Base-by-base conservation (phyloP, 2,329 filamentous ascomycete species). In the Pseudogymnoascus destructans region DNA sequence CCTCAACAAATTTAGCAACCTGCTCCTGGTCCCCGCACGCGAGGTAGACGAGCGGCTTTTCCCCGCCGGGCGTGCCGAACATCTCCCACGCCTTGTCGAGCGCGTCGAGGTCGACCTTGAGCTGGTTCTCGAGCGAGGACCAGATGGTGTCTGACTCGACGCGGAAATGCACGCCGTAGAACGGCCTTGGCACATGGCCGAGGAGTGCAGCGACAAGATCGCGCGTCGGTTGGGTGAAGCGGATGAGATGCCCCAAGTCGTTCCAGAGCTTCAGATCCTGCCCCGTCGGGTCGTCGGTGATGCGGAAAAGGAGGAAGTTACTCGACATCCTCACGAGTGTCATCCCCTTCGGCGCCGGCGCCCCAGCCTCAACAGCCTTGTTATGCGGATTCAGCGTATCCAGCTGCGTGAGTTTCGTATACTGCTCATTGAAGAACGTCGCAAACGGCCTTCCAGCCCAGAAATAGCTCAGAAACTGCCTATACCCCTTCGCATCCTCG, bases 71-170 rank as follows among this genome's bases (percentile, higher is more conserved):
- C 3, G 32, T 40, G 7, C 64, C 66, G 60, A 64, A 66, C 36
- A 63, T 64, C n/a, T 52, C 56, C 70, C 69, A 72, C 7, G 67
- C 66, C 13, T 59, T 57, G 58, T 72, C 70, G 11, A 72, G 65
- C 5, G 65, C 66, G 59, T 71, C 70, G 0, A 72, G 67, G 60
- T 71, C 68, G 30, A 66, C 63, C 3, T 55, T 55, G 9, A 71
- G 66, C 62, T 72, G 70, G 59, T 67, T 60, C 21, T 72, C 70
- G 46, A 68, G 62, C 0, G 66, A 63, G n/a, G 63, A 67, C 70
- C 70, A 72, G 57, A 72, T 71, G 57, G 65, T 71, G 62, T 72
- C 70, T 8, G 66, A 67, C 56, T 72, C 70, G 40, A 66, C 68
- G 55, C 70, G 65, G 64, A 70, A 72, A 64, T 72, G 70, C 1